Conservation (phyloP, 2,329 filamentous ascomycete species). For the Colletotrichum melonis region DNA sequence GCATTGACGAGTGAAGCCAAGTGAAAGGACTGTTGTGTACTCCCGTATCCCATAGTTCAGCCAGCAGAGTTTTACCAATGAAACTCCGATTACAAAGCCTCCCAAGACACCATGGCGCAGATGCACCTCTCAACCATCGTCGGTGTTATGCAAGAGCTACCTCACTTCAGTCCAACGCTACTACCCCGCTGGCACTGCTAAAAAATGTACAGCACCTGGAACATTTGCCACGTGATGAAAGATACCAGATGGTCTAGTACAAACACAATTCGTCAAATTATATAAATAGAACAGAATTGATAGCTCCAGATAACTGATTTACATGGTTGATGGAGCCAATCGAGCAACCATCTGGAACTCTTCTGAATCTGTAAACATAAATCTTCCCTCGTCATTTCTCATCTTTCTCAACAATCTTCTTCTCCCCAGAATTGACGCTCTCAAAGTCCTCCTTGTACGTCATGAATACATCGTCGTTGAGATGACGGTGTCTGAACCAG, state of each 20-base stretch:
- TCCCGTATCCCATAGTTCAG: too few species aligned
- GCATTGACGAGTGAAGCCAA: too few species aligned
- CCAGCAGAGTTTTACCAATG: too few species aligned
- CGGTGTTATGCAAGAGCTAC: too few species aligned
- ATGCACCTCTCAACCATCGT: too few species aligned
- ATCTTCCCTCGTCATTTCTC: background rate
- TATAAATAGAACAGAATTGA: background rate
- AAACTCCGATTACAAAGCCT: too few species aligned
- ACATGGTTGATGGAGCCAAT: background rate
- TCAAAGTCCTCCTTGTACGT: conserved; percentile 25
- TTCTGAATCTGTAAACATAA: background rate
- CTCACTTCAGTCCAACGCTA: too few species aligned
- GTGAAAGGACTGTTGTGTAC: too few species aligned
- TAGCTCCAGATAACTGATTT: background rate
- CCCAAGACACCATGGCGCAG: too few species aligned
- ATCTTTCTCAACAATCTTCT: conserved; percentile 12
- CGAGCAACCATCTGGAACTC: background rate
- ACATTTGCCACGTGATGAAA: background rate
- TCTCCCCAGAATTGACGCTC: background rate
- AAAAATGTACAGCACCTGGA: background rate
- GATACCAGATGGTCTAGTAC: background rate
- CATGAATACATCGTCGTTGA: conserved; percentile 38
- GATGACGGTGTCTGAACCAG: conserved; percentile 39
- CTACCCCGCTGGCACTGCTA: too few species aligned
- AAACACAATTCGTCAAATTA: background rate